Percentiles rank a stretch among this genome's conserved stretches.
Evolutionary conservation across 805 yeast species (phyloP).

Genomic region (Metschnikowia similis): DNA sequence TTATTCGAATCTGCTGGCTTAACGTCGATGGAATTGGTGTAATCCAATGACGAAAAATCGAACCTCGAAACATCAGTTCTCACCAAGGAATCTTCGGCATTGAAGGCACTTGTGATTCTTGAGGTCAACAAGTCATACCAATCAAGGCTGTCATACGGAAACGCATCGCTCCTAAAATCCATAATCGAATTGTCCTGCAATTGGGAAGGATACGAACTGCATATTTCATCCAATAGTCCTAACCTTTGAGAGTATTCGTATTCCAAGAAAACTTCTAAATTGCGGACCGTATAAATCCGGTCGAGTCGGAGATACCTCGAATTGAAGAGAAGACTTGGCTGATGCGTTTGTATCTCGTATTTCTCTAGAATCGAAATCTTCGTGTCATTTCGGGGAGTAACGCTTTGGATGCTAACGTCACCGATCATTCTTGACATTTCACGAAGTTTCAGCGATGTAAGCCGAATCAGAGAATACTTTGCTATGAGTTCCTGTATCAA

Average conservation of each 20-base stretch:
- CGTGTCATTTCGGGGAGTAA: constrained; percentile 1
- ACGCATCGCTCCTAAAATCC: constrained; percentile 15
- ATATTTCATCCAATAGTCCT: constrained; percentile 23
- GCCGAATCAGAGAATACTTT: constrained; percentile 14
- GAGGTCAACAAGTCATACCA: constrained; percentile 48
- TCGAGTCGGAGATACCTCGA: constrained; percentile 47
- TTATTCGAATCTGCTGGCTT: constrained; percentile 21
- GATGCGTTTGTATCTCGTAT: constrained; percentile 29
- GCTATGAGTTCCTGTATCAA: constrained; percentile 3
- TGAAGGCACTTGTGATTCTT: constrained; percentile 41
- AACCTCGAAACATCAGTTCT: constrained; percentile 43
- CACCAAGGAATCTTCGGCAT: constrained; percentile 37
- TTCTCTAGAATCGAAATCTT: constrained; percentile 21
- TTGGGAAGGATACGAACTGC: constrained; percentile 24
- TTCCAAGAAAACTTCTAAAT: constrained; percentile 37
- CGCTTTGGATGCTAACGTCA: constrained; percentile 9
- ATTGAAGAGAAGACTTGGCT: constrained; percentile 44
- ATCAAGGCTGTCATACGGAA: constrained; percentile 26
- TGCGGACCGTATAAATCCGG: constrained; percentile 18
- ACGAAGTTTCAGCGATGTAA: constrained; percentile 45
- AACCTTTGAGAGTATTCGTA: constrained; percentile 49
- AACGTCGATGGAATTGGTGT: constrained; percentile 25
- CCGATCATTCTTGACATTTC: constrained; percentile 30
- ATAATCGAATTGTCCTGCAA: constrained; percentile 14
- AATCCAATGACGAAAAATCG: constrained; percentile 36